A percentile compares a stretch with the other conserved stretches of the same genome.
Evolutionary conservation across 2,329 filamentous ascomycete species (phyloP).

Genomic region (Claviceps quebecensis): DNA sequence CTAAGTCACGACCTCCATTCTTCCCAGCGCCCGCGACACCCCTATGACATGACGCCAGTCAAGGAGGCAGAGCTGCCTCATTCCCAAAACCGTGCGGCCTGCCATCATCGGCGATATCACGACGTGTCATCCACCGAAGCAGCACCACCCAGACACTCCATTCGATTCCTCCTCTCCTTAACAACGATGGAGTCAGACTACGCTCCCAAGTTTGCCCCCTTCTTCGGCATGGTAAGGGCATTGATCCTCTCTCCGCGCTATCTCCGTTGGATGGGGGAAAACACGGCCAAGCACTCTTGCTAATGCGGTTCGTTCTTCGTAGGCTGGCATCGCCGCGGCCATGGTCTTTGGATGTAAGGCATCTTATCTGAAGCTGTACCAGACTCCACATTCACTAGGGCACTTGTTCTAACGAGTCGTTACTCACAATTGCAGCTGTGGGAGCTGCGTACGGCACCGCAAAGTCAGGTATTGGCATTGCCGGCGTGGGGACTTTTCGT

Average conservation of each 20-base stretch:
- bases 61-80: background rate
- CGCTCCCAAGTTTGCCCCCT: slow-evolving; percentile 71
- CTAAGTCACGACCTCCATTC: background rate
- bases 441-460: slow-evolving; percentile 80
- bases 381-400: no score
- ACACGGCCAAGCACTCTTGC: background rate
- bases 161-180: slow-evolving; percentile 6
- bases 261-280: background rate
- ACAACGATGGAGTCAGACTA: slow-evolving; percentile 44
- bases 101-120: background rate
- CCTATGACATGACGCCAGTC: background rate
- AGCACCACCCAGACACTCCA: background rate
- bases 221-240: slow-evolving; percentile 66
- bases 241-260: slow-evolving; percentile 9
- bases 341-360: slow-evolving; percentile 73
- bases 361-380: background rate
- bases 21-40: background rate
- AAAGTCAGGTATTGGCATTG: slow-evolving; percentile 78
- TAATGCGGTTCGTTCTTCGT: slow-evolving; percentile 5
- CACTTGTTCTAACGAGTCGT: slow-evolving; percentile 5
- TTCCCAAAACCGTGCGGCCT: background rate
- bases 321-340: slow-evolving; percentile 66
- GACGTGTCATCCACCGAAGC: background rate
- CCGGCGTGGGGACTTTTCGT: slow-evolving; percentile 71
- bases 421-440: slow-evolving; percentile 25